These are phyloP conservation scores for Neurospora cerealis DNA, from an alignment of 495 filamentous ascomycete genomes.

Conservation along the genomic window DNA sequence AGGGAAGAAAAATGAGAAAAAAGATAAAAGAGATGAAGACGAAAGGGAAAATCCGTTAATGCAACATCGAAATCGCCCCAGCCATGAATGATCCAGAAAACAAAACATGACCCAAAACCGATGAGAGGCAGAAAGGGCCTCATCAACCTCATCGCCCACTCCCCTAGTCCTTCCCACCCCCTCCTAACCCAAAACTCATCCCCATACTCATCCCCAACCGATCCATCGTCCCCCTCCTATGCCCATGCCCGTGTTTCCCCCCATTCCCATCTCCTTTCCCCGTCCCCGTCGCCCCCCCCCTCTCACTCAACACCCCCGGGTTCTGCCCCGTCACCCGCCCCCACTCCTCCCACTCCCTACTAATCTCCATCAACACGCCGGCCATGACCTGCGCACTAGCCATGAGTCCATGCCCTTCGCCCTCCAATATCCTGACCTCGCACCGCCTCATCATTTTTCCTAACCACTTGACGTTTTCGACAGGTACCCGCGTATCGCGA, in stretches of 20 bases:
- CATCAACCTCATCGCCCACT: too few relatives aligned
- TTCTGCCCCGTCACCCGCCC: slow-evolving; percentile 30
- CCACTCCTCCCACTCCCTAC: slow-evolving; percentile 94
- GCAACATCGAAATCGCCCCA: background rate
- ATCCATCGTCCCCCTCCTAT: background rate
- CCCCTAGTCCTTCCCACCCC: background rate
- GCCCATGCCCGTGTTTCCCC: background rate
- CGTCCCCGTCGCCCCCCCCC: background rate
- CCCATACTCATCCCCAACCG: background rate
- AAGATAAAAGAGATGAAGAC: background rate
- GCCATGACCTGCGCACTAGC: slow-evolving; percentile 90
- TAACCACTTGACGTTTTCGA: slow-evolving; percentile 92
- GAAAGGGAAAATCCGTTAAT: background rate
- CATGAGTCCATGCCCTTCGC: slow-evolving; percentile 95
- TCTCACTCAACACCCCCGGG: background rate
- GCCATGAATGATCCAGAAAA: too few relatives aligned
- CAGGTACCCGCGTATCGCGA: slow-evolving; percentile 82
- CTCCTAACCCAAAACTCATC: background rate
- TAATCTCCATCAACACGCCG: slow-evolving; percentile 83
- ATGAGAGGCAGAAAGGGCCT: too few relatives aligned
- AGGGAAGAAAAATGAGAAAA: background rate
- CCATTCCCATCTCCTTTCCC: background rate
- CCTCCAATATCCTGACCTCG: slow-evolving; percentile 83
- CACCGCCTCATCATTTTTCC: slow-evolving; percentile 87
- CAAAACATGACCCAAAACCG: too few relatives aligned